phyloP scores from a whole-genome alignment of 805 yeast genomes.

The Cyberlindnera misumaiensis region DNA sequence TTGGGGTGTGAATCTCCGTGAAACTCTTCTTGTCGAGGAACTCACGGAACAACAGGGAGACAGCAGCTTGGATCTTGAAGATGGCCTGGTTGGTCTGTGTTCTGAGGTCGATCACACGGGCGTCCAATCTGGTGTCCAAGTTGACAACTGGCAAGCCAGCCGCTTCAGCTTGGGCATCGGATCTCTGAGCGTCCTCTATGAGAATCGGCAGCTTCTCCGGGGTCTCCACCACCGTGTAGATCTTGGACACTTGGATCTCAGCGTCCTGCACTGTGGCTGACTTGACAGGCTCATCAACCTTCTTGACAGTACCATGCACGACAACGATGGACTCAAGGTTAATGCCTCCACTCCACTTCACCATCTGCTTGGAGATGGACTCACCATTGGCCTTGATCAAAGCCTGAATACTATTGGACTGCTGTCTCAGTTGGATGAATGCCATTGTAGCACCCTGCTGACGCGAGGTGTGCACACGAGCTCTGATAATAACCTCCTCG shows the following conservation, averaged over 20 bases:
- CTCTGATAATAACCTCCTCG: slow-evolving; percentile 77
- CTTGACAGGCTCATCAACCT: slow-evolving; percentile 81
- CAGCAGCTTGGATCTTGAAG: slow-evolving; percentile 89
- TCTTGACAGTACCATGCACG: slow-evolving; percentile 77
- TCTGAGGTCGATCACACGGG: slow-evolving; percentile 94
- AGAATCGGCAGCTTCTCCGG: slow-evolving; percentile 90
- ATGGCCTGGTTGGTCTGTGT: slow-evolving; percentile 97
- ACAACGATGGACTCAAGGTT: slow-evolving; percentile 87
- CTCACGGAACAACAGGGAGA: slow-evolving; percentile 83
- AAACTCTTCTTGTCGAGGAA: slow-evolving; percentile 62
- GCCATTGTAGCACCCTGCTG: slow-evolving; percentile 94
- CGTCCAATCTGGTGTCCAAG: slow-evolving; percentile 91
- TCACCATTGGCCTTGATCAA: slow-evolving; percentile 70
- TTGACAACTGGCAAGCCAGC: slow-evolving; percentile 90
- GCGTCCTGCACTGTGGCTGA: slow-evolving; percentile 88
- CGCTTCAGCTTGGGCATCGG: slow-evolving; percentile 90
- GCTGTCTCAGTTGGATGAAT: slow-evolving; percentile 89
- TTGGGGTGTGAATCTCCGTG: slow-evolving; percentile 94
- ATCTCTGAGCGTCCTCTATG: slow-evolving; percentile 93
- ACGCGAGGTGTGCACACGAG: slow-evolving; percentile 89
- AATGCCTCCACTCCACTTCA: slow-evolving; percentile 87
- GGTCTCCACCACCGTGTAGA: slow-evolving; percentile 76
- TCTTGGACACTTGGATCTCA: slow-evolving; percentile 72
- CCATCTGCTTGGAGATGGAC: slow-evolving; percentile 86
- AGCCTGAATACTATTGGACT: slow-evolving; percentile 74